Base-by-base conservation (phyloP, 2,329 filamentous ascomycete genomes). In the Fusarium robinianum region DNA sequence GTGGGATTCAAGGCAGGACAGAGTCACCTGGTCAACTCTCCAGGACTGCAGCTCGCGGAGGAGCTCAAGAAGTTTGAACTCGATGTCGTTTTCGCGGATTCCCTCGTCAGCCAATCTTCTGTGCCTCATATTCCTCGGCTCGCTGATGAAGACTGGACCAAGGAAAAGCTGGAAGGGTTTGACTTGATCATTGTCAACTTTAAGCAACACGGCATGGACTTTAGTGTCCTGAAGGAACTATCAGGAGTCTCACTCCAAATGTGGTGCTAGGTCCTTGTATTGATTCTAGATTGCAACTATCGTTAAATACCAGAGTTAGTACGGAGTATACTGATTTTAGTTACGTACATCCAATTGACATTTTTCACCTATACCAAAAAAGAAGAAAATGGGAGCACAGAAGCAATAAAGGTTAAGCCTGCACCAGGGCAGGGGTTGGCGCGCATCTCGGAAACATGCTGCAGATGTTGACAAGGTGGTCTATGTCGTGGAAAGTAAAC, bases 1-100 rank as follows among this genome's bases (percentile, higher is more conserved):
- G 43, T 59, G 30, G 53, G 53, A 3, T 58, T 59, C 43, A 58
- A 59, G 45, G 48, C 56, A 2, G 53, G 56, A n/a, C 56, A 59
- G 12, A 51, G 45, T 8, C 53, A 60, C 6, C 41, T 60, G 1
- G 48, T 53, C 27, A 58, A 59, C 39, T 59, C 56, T 0, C 53
- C 56, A 3, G 56, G 48, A 2, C 41, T 59, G 0, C 39, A 51
- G 4, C 41, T 59, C 2, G 56, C 51, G 0, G 35, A 17, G n/a
- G 43, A 56, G 17, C 41, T 59, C 1, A 17, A 42, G 24, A 47
- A 29, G 27, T 56, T 53, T 1, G 29, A 45, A 1, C 15, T 60
- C 5, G 49, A 59, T 2, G 53, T 58, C 2, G 23, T 22, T 3
- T 60, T 55, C 7, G 57, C 56, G 0, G 53, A 60, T 11, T 35